Evolutionary conservation across 2,329 filamentous ascomycete genomes (phyloP).

Genomic region (Neurospora sp.): DNA sequence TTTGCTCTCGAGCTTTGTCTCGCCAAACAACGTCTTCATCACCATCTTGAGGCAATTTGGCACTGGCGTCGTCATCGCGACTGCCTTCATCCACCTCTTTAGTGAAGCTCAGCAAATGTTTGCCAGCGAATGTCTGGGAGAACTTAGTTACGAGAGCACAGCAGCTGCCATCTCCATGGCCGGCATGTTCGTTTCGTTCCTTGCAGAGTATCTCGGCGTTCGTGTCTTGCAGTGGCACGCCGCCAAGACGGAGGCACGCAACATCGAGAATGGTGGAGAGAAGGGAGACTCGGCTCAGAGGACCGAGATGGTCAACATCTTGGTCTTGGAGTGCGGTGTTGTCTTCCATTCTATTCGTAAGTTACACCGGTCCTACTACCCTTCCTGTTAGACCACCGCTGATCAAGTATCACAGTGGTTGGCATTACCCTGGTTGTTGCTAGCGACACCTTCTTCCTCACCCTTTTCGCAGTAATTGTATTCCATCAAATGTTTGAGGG

Average conservation of each 20-base stretch:
- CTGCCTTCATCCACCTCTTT: slow-evolving; percentile 61
- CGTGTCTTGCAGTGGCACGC: slow-evolving; percentile 38
- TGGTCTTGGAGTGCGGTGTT: slow-evolving; percentile 63
- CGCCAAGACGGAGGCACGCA: slow-evolving; percentile 15
- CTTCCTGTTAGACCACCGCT: not conserved
- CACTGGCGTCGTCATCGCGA: slow-evolving; percentile 62
- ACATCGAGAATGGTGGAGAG: slow-evolving; percentile 6
- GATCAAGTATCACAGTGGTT: slow-evolving; percentile 35
- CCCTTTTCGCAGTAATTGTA: slow-evolving; percentile 56
- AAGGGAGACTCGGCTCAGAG: slow-evolving; percentile 7
- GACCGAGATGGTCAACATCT: slow-evolving; percentile 47
- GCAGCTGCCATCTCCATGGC: slow-evolving; percentile 64
- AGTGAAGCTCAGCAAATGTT: slow-evolving; percentile 69
- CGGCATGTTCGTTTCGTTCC: slow-evolving; percentile 61
- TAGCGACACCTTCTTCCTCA: slow-evolving; percentile 44
- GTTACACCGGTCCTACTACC: slow-evolving; percentile 16
- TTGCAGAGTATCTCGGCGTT: slow-evolving; percentile 58
- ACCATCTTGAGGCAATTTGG: slow-evolving; percentile 63
- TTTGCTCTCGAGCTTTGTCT: slow-evolving; percentile 47
- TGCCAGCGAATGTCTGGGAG: slow-evolving; percentile 55
- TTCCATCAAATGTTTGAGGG: slow-evolving; percentile 76
- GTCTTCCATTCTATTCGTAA: slow-evolving; percentile 63
- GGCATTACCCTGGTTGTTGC: slow-evolving; percentile 56
- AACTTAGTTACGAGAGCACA: slow-evolving; percentile 56
- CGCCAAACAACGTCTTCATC: slow-evolving; percentile 41